These are phyloP conservation scores for Lentinula detonsa DNA, from an alignment of 768 basidiomycete species.

Conservation along the genomic window DNA sequence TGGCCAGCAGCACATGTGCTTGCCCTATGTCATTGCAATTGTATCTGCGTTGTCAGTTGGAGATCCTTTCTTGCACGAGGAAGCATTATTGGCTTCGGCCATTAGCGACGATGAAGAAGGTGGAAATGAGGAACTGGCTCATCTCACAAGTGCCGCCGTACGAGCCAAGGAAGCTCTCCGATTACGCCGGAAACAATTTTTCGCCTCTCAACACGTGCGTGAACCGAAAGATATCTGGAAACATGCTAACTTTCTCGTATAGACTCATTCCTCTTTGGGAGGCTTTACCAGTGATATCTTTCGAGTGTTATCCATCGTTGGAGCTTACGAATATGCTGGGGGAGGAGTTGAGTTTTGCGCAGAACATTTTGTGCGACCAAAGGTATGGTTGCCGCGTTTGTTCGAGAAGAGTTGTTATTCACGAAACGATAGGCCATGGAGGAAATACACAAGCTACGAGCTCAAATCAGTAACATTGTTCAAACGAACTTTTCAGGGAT, in stretches of 20 bases:
- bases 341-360: conserved; percentile 76
- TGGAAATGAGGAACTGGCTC: conserved; percentile 27
- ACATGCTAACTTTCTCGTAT: conserved; percentile 2
- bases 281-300: conserved; percentile 80
- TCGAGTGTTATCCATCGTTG: conserved; percentile 86
- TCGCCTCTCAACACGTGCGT: conserved; percentile 72
- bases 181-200: conserved; percentile 69
- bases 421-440: conserved; percentile 76
- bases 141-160: conserved; percentile 40
- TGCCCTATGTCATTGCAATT: conserved; percentile 88
- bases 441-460: conserved; percentile 93
- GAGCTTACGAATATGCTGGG: conserved; percentile 91
- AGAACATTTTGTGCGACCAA: conserved; percentile 85
- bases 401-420: neutral
- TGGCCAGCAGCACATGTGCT: conserved; percentile 75
- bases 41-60: conserved; percentile 92
- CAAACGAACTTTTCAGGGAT: conserved; percentile 66
- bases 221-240: neutral
- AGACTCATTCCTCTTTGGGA: conserved; percentile 81
- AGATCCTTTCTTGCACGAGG: conserved; percentile 91
- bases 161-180: conserved; percentile 54
- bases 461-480: conserved; percentile 85
- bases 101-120: conserved; percentile 32
- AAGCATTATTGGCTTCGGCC: conserved; percentile 45
- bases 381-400: conserved; percentile 41